phyloP scores from a whole-genome alignment of 2,329 filamentous ascomycete genomes.

The Phyllosticta ampelicida region DNA sequence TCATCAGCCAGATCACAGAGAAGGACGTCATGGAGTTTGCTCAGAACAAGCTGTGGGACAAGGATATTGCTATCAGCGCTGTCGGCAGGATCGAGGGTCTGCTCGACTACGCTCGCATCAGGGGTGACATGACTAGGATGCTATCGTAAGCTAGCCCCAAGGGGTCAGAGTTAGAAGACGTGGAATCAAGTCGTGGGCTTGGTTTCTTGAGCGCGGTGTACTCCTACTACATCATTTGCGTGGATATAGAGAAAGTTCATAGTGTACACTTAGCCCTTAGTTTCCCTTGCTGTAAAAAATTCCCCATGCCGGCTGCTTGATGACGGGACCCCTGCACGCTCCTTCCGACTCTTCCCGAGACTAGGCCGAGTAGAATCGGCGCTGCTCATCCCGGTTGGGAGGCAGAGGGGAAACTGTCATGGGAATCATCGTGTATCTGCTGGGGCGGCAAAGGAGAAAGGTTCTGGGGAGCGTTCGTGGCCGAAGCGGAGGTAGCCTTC shows the following conservation, averaged over 20 bases:
- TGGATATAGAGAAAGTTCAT: conserved; percentile 7
- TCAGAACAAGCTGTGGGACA: conserved; percentile 91
- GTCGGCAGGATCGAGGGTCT: conserved; percentile 86
- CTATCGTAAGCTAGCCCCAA: not conserved
- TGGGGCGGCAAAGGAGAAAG: not conserved
- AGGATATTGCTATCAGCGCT: conserved; percentile 87
- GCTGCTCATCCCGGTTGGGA: no score
- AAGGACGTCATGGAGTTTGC: conserved; percentile 98
- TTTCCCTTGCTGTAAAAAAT: conserved; percentile 11
- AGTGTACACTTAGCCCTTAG: conserved; percentile 11
- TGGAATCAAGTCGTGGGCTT: conserved; percentile 1
- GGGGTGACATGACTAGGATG: conserved; percentile 77
- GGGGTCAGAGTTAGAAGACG: not conserved
- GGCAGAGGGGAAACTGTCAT: not conserved
- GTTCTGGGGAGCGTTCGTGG: not conserved
- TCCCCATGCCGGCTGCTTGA: conserved; percentile 4
- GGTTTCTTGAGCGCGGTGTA: not conserved
- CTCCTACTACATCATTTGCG: not conserved
- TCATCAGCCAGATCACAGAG: conserved; percentile 78
- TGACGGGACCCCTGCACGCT: not conserved
- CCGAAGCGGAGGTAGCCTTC: not conserved
- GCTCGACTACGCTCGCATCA: conserved; percentile 64
- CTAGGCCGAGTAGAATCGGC: not conserved
- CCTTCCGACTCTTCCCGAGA: not conserved
- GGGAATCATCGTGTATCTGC: not conserved